Evolutionary conservation across 768 basidiomycete genomes (phyloP), one percentile per base, ranked within the genome.

Genomic region (Gyrodon lividus): DNA sequence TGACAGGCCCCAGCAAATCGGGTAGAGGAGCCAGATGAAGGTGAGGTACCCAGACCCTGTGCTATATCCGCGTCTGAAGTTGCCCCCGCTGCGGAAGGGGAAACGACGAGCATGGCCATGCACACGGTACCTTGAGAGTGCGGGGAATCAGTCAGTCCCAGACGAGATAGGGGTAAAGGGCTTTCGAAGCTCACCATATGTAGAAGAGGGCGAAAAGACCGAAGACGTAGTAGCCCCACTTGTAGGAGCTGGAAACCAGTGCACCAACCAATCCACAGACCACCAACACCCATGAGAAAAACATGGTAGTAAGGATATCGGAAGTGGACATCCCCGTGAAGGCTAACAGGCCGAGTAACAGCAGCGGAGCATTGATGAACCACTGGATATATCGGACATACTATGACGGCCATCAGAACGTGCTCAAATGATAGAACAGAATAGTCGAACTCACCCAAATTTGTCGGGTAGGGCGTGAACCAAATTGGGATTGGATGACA

Each of bases 21-120:
- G 78, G 68, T 83, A 83, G n/a, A 80, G 56, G 50, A 77, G 49
- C 77, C 79, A 82, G 57, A 83, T 69, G 66, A 81, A 72, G n/a
- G 74, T 70, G 53, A 84, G 70, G 67, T 74, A 74, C 13, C 55
- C 58, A 3, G 77, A 74, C n/a, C 73, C 72, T 17, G 49, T 23
- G 14, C 66, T 50, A 59, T 70, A 74, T 5, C 64, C 62, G 5
- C 23, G 16, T 16, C 64, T 67, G 26, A 69, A 62, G 9, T 47
- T 48, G 0, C 49, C 56, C 33, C 57, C 58, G 10, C 59, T 57
- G 33, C 63, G 56, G 61, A 66, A 70, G 19, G 62, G 59, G 17
- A 55, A 61, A 42, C 60, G 54, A 10, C 59, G 48, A 6, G 65
- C 64, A 12, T 68, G 63, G 20, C 52, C 57, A 16, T 72, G 60